Evolutionary conservation across 2,329 filamentous ascomycete genomes (phyloP).

Genomic region (Alternaria incomplexa): DNA sequence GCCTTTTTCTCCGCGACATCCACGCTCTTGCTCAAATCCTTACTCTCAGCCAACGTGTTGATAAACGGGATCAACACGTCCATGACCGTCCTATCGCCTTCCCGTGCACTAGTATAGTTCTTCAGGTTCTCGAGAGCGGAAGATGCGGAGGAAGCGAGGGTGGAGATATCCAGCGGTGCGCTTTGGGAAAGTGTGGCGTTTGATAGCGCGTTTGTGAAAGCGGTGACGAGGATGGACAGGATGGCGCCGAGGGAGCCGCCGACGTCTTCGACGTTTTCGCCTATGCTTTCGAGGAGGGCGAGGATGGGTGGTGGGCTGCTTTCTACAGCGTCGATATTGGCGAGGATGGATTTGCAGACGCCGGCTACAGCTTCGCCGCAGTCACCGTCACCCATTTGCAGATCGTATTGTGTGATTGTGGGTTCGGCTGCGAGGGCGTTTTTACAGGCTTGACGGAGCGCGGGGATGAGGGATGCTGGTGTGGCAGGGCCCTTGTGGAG

Average conservation of each 20-base stretch:
- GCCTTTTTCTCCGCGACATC: constrained; percentile 76
- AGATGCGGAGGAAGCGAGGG: constrained; percentile 50
- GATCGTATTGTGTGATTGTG: constrained; percentile 71
- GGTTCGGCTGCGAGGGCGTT: constrained; percentile 65
- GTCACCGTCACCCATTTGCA: constrained; percentile 87
- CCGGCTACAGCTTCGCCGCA: constrained; percentile 72
- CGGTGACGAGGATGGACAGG: constrained; percentile 86
- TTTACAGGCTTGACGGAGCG: constrained; percentile 51
- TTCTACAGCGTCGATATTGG: constrained; percentile 60
- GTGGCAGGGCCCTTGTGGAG: constrained; percentile 43
- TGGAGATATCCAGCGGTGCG: constrained; percentile 42
- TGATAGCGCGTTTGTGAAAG: constrained; percentile 61
- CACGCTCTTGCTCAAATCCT: constrained; percentile 73
- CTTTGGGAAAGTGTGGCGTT: constrained; percentile 32
- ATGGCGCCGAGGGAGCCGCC: constrained; percentile 77
- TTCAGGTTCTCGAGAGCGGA: constrained; percentile 54
- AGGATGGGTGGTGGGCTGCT: constrained; percentile 58
- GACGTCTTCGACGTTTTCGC: constrained; percentile 70
- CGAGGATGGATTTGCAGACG: constrained; percentile 67
- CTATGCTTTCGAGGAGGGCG: constrained; percentile 65
- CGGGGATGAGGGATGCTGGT: constrained; percentile 49
- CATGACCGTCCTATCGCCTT: constrained; percentile 87
- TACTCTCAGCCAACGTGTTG: constrained; percentile 66
- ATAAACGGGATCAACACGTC: constrained; percentile 92
- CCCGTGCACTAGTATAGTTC: constrained; percentile 82